Base-by-base conservation (phyloP, 2,329 filamentous ascomycete genomes). In the Talaromyces sp. region DNA sequence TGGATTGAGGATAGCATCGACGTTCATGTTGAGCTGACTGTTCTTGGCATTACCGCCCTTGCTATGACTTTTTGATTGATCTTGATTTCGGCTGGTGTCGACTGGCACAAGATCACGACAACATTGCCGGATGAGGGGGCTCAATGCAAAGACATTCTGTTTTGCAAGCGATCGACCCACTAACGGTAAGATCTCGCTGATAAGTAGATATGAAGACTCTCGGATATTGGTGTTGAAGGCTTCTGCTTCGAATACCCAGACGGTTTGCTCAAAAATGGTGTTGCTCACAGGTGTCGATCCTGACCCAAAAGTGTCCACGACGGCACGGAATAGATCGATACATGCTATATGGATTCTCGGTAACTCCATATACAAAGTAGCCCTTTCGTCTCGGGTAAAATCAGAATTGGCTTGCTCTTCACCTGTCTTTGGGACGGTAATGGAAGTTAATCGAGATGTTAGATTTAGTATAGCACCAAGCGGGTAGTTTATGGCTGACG, bases 301-400 rank as follows among this genome's bases (percentile, higher is more conserved):
- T 16, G 79, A 77, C 35, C 83, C 83, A 27, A 93, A 81, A 11
- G 89, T 84, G 62, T 82, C 76, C 24, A 87, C 74, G 54, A 95
- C 73, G 11, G 81, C 77, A 9, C 82, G 75, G 24, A 91, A 77
- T 1, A 96, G 77, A 24, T 84, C 77, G 62, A 96, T 79, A n/a
- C 87, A 85, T 14, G 90, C 87, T 14, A 88, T 77, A 72, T 97
- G 92, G 45, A 97, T 85, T 10, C 85, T 82, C 4, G 93, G 91
- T 11, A 97, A 82, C 19, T 86, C 82, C 56, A 84, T 80, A 86
- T 90, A 93, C 3, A 97, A 82, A 52, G 88, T 86, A 62, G 96
- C 92, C 67, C 89, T 89, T 77, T 97, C 94, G 59, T 96, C 91
- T 67, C 90, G 86, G 37, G 88, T 84, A 67, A 95, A 86, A 67